Evolutionary conservation across 768 basidiomycete genomes (phyloP).

Genomic region (Mycena epipterygia): DNA sequence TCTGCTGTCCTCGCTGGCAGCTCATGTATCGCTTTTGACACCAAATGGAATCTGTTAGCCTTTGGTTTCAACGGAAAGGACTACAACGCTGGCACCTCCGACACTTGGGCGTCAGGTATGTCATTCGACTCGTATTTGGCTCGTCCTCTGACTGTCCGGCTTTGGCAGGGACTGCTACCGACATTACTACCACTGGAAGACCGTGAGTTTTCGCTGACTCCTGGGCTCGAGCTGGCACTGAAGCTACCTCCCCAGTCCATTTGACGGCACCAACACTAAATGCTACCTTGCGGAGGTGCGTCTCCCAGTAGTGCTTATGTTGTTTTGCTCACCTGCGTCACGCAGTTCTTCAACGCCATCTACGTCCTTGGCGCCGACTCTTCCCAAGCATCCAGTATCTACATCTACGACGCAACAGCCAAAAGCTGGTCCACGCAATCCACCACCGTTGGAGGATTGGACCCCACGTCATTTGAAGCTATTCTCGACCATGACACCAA

Average conservation of each 20-base stretch:
- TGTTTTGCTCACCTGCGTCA: slow-evolving; percentile 24
- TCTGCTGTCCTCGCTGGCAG: slow-evolving; percentile 51
- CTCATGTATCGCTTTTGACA: slow-evolving; percentile 86
- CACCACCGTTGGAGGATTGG: slow-evolving; percentile 66
- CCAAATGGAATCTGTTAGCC: slow-evolving; percentile 85
- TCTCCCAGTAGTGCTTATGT: background rate
- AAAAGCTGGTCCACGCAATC: slow-evolving; percentile 86
- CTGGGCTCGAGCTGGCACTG: slow-evolving; percentile 15
- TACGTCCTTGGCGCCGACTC: slow-evolving; percentile 87
- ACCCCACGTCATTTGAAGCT: slow-evolving; percentile 73
- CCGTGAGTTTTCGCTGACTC: slow-evolving; percentile 67
- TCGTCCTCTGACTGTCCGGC: slow-evolving; percentile 19
- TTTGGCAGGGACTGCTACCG: slow-evolving; percentile 63
- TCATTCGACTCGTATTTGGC: slow-evolving; percentile 27
- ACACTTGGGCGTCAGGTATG: slow-evolving; percentile 74
- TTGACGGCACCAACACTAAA: slow-evolving; percentile 71
- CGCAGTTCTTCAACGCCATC: slow-evolving; percentile 85
- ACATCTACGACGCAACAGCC: slow-evolving; percentile 83
- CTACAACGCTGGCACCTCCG: slow-evolving; percentile 81
- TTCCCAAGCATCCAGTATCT: slow-evolving; percentile 74
- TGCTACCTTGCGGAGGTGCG: slow-evolving; percentile 81
- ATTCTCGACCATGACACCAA: slow-evolving; percentile 97
- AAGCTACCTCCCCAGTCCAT: slow-evolving; percentile 60
- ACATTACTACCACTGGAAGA: slow-evolving; percentile 81
- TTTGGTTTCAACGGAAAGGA: slow-evolving; percentile 90